Evolutionary conservation across 2,329 filamentous ascomycete genomes (phyloP).

Genomic region (Ilyonectria sp.): DNA sequence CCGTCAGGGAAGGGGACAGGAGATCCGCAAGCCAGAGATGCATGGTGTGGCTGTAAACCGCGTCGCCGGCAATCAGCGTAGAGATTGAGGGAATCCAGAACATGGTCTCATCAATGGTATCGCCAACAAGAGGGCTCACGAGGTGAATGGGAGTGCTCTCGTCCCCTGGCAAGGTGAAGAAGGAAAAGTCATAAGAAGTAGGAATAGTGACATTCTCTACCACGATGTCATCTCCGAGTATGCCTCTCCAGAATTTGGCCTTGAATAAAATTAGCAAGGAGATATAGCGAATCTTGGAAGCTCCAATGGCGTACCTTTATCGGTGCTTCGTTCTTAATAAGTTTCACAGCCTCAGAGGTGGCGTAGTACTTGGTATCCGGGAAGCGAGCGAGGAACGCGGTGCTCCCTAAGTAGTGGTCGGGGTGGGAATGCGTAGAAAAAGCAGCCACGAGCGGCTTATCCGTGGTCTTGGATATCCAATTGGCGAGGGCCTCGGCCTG

Average conservation of each 20-base stretch:
- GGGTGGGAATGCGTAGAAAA: slow-evolving; percentile 34
- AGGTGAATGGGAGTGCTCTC: slow-evolving; percentile 28
- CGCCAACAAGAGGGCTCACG: slow-evolving; percentile 27
- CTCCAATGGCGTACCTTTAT: slow-evolving; percentile 32
- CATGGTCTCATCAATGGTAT: slow-evolving; percentile 33
- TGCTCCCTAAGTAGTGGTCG: slow-evolving; percentile 30
- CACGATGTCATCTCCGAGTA: slow-evolving; percentile 19
- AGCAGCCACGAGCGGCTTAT: slow-evolving; percentile 34
- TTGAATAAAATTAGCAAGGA: slow-evolving; percentile 5
- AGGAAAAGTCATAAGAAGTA: slow-evolving; percentile 27
- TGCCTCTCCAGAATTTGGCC: slow-evolving; percentile 13
- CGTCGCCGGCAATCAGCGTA: slow-evolving; percentile 33
- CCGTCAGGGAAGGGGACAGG: slow-evolving; percentile 14
- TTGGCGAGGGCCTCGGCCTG: slow-evolving; percentile 26
- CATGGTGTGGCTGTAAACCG: slow-evolving; percentile 28
- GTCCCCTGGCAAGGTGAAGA: slow-evolving; percentile 33
- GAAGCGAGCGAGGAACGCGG: slow-evolving; percentile 25
- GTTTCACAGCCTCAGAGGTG: slow-evolving; percentile 15
- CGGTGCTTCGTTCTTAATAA: slow-evolving; percentile 27
- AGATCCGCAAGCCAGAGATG: slow-evolving; percentile 35
- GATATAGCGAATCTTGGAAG: background rate
- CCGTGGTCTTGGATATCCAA: slow-evolving; percentile 29
- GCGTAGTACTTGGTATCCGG: slow-evolving; percentile 30
- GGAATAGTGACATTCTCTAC: slow-evolving; percentile 18
- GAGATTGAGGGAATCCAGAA: slow-evolving; percentile 34